Percentiles rank a stretch among this genome's conserved stretches.
Evolutionary conservation across 1,139 yeast genomes (phyloP).

Genomic region (Petasospora fabianii): DNA sequence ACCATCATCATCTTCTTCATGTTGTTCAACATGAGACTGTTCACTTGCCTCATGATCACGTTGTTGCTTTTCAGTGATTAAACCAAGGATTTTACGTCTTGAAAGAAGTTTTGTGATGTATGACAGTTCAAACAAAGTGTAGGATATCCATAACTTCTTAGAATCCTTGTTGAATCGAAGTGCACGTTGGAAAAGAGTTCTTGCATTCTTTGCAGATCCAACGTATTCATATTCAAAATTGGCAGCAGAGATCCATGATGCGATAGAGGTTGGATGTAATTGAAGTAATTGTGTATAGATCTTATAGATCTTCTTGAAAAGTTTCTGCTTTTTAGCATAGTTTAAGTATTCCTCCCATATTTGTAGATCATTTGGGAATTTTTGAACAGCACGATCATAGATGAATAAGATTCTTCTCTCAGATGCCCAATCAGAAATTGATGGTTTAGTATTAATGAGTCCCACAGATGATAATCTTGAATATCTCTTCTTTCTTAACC

Average conservation of each 20-base stretch:
- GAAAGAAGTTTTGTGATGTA: conserved; percentile 81
- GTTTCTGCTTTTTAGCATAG: conserved; percentile 69
- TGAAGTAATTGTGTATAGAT: conserved; percentile 77
- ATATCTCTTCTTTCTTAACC: conserved; percentile 69
- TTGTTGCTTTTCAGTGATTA: conserved; percentile 71
- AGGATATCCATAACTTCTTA: conserved; percentile 73
- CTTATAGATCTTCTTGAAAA: conserved; percentile 76
- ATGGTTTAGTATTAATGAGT: conserved; percentile 39
- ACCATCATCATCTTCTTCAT: conserved; percentile 34
- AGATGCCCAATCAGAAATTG: conserved; percentile 86
- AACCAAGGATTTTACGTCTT: conserved; percentile 77
- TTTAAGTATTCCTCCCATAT: conserved; percentile 78
- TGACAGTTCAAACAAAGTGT: conserved; percentile 82
- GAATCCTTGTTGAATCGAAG: conserved; percentile 80
- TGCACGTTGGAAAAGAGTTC: conserved; percentile 81
- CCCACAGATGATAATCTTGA: conserved; percentile 53
- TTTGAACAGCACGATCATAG: conserved; percentile 76
- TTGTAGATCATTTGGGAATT: conserved; percentile 72
- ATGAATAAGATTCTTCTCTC: conserved; percentile 77
- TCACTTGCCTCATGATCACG: conserved; percentile 45
- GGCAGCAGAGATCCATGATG: conserved; percentile 94
- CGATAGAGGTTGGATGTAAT: conserved; percentile 85
- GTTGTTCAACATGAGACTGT: no score
- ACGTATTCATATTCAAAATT: conserved; percentile 88
- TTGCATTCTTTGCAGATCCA: conserved; percentile 85